A percentile compares a stretch with the other conserved stretches of the same genome.
These are phyloP conservation scores for Tremella mesenterica DNA, from an alignment of 768 basidiomycete genomes.

Conservation along the genomic window DNA sequence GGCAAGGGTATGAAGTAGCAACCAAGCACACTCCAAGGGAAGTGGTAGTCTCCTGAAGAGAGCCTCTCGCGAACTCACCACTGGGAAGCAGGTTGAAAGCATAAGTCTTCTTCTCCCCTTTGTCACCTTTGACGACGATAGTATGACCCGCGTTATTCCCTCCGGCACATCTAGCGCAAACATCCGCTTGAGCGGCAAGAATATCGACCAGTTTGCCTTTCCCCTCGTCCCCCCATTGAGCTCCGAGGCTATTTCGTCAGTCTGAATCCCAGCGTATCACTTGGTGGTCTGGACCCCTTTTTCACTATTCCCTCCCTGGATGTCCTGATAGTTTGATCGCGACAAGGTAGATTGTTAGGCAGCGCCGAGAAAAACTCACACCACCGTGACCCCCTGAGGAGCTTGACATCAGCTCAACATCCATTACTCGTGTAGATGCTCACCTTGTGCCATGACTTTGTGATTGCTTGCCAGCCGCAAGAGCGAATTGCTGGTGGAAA, in stretches of 20 bases:
- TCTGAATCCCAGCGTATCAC: too few species aligned
- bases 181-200: conserved; percentile 73
- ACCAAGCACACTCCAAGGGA: too few species aligned
- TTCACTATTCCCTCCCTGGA: not conserved
- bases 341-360: not conserved
- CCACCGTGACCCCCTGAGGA: conserved; percentile 41
- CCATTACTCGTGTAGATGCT: too few species aligned
- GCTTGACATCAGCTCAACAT: conserved; percentile 20
- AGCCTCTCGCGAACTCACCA: conserved; percentile 59
- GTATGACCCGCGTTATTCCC: conserved; percentile 99
- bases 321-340: not conserved
- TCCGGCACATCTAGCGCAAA: conserved; percentile 93
- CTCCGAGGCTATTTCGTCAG: conserved; percentile 39
- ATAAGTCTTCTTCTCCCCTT: conserved; percentile 62
- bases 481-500: too few species aligned
- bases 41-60: too few species aligned
- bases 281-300: not conserved
- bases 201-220: conserved; percentile 86
- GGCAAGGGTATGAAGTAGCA: too few species aligned
- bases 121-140: conserved; percentile 71
- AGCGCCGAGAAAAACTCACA: conserved; percentile 19
- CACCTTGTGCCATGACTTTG: conserved; percentile 10
- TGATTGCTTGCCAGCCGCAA: too few species aligned
- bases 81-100: conserved; percentile 93
- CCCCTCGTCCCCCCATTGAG: conserved; percentile 48